phyloP scores from a whole-genome alignment of 2,329 filamentous ascomycete genomes.

The Pseudomassariella vexata region DNA sequence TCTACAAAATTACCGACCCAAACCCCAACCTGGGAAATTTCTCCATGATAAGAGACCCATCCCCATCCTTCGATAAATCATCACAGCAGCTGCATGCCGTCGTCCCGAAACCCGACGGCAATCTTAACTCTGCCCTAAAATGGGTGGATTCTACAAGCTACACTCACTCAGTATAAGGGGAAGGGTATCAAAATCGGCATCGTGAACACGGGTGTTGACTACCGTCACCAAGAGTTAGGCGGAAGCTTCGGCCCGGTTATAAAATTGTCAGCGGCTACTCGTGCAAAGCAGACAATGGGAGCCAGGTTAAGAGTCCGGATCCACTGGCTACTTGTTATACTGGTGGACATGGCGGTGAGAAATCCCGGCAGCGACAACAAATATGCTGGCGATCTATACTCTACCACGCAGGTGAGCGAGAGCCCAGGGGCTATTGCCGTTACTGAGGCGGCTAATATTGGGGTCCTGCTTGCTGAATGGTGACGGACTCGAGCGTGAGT shows the following conservation, averaged over 20 bases:
- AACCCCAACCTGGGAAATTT: background rate
- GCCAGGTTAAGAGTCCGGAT: conserved; percentile 6
- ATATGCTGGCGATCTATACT: conserved; percentile 11
- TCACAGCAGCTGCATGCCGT: background rate
- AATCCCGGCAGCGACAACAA: conserved; percentile 14
- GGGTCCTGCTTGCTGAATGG: conserved; percentile 12
- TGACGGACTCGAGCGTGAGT: conserved; percentile 11
- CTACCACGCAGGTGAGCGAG: conserved; percentile 11
- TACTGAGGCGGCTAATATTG: conserved; percentile 12
- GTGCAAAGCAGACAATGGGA: conserved; percentile 10
- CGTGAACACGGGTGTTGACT: conserved; percentile 14
- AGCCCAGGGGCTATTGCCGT: conserved; percentile 13
- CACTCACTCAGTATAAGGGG: conserved; percentile 11
- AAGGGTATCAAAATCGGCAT: conserved; percentile 13
- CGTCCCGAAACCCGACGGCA: background rate
- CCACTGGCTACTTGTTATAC: conserved; percentile 9
- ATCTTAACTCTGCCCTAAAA: conserved; percentile 1
- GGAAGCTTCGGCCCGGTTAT: conserved; percentile 10
- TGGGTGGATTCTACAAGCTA: conserved; percentile 9
- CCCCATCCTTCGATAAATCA: background rate
- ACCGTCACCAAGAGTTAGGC: conserved; percentile 10
- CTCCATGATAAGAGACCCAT: background rate
- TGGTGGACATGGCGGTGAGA: conserved; percentile 13
- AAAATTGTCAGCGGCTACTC: conserved; percentile 12
- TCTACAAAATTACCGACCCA: background rate